Conservation (phyloP, 352 stramenopile species). For the Elongisporangium undulatum region DNA sequence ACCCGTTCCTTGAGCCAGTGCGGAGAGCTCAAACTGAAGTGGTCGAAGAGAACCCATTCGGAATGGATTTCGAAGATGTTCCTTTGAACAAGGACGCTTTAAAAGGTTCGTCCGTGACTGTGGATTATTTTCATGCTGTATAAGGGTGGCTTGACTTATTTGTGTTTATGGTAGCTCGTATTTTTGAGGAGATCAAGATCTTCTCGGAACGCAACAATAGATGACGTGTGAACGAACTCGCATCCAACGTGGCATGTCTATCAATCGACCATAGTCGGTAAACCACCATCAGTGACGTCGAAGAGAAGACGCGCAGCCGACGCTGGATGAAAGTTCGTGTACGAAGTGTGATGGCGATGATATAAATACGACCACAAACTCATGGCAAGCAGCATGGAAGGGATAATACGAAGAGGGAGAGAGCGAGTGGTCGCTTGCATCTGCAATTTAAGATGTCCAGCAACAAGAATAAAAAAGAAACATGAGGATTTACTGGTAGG, state of each 20-base stretch:
- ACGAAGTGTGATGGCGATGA: not conserved
- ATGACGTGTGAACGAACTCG: conserved; percentile 21
- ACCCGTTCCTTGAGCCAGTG: conserved; percentile 82
- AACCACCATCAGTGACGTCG: not conserved
- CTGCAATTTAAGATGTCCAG: not conserved
- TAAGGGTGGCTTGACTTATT: conserved; percentile 1
- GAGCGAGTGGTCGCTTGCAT: not conserved
- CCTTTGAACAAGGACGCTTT: conserved; percentile 76
- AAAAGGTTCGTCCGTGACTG: conserved; percentile 48
- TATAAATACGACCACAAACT: not conserved
- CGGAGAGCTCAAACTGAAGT: conserved; percentile 67
- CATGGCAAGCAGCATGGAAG: not conserved
- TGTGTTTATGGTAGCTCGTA: conserved; percentile 42
- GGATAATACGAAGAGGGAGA: not conserved
- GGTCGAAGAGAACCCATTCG: conserved; percentile 71
- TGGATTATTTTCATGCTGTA: not conserved
- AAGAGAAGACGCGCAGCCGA: not conserved
- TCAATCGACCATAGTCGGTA: not conserved
- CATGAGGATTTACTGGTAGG: not conserved
- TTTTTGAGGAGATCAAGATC: conserved; percentile 86
- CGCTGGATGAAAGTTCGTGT: not conserved
- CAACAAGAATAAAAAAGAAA: not conserved
- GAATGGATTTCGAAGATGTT: conserved; percentile 89
- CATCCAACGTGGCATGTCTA: not conserved
- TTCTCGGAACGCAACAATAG: conserved; percentile 68